phyloP scores from a whole-genome alignment of 148 eudicot genomes.

The Chenopodium quinoa region DNA sequence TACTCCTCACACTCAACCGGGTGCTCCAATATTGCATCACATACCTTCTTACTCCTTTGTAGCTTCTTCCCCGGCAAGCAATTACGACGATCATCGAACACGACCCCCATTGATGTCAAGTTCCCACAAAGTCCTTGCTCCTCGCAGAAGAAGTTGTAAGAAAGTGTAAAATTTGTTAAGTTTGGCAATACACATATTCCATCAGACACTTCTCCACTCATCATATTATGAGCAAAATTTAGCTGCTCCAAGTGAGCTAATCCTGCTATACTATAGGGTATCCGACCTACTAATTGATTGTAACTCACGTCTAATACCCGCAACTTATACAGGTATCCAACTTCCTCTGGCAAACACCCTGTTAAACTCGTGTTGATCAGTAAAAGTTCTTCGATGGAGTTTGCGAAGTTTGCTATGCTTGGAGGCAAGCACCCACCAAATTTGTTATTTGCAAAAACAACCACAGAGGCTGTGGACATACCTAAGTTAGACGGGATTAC shows the following conservation, averaged over 20 bases:
- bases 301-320: conserved; percentile 54
- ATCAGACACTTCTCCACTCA: conserved; percentile 50
- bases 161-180: conserved; percentile 48
- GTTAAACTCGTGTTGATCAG: conserved; percentile 51
- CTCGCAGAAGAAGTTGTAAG: conserved; percentile 68
- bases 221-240: conserved; percentile 56
- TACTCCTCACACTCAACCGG: conserved; percentile 53
- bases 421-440: conserved; percentile 61
- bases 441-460: conserved; percentile 65
- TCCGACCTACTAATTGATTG: conserved; percentile 48
- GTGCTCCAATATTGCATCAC: conserved; percentile 48
- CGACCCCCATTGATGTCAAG: conserved; percentile 43
- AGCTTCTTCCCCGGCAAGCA: conserved; percentile 58
- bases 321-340: conserved; percentile 60
- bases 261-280: conserved; percentile 64
- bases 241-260: conserved; percentile 55
- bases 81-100: conserved; percentile 53
- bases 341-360: conserved; percentile 62
- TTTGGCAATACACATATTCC: conserved; percentile 63
- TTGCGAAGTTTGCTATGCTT: conserved; percentile 53
- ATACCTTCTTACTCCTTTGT: conserved; percentile 68
- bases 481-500: conserved; percentile 51
- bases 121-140: conserved; percentile 55
- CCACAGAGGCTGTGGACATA: conserved; percentile 43
- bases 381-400: conserved; percentile 54